These are phyloP conservation scores for Cystobasidium slooffiae DNA, from an alignment of 1,284 basidiomycete genomes.

Conservation along the genomic window DNA sequence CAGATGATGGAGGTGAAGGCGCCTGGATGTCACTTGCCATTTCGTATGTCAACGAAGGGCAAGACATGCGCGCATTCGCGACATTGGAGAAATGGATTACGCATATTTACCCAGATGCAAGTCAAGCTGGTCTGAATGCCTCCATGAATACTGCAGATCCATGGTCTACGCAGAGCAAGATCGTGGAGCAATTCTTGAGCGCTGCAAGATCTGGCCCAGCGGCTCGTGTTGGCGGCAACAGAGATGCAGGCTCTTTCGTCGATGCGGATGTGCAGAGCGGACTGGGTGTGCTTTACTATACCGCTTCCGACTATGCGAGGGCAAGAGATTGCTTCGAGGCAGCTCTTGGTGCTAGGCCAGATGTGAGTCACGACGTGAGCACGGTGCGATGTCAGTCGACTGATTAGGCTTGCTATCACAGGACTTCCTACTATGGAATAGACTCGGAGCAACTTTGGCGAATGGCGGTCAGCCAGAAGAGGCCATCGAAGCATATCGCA, in stretches of 20 bases:
- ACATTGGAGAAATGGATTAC: conserved; percentile 87
- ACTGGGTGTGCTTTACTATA: conserved; percentile 92
- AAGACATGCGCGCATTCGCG: conserved; percentile 83
- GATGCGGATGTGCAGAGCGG: conserved; percentile 94
- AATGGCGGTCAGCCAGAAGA: conserved; percentile 95
- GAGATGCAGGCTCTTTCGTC: conserved; percentile 69
- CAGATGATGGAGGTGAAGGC: conserved; percentile 65
- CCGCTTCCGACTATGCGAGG: conserved; percentile 79
- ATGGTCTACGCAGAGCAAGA: conserved; percentile 82
- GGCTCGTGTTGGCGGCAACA: conserved; percentile 56
- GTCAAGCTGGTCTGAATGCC: conserved; percentile 52
- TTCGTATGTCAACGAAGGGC: conserved; percentile 94
- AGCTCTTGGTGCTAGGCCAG: conserved; percentile 82
- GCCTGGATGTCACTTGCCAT: conserved; percentile 88
- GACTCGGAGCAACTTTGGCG: conserved; percentile 90
- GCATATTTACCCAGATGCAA: conserved; percentile 70
- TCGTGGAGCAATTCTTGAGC: conserved; percentile 82
- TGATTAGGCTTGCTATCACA: conserved; percentile 51
- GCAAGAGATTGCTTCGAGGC: conserved; percentile 93
- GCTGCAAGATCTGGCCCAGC: conserved; percentile 69
- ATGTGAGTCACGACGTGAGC: conserved; percentile 57
- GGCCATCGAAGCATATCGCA: conserved; percentile 90
- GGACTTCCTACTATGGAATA: conserved; percentile 97
- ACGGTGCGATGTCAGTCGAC: neutral
- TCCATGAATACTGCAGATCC: conserved; percentile 59